These are phyloP conservation scores for Grifola frondosa DNA, from an alignment of 1,284 basidiomycete species.

Conservation along the genomic window DNA sequence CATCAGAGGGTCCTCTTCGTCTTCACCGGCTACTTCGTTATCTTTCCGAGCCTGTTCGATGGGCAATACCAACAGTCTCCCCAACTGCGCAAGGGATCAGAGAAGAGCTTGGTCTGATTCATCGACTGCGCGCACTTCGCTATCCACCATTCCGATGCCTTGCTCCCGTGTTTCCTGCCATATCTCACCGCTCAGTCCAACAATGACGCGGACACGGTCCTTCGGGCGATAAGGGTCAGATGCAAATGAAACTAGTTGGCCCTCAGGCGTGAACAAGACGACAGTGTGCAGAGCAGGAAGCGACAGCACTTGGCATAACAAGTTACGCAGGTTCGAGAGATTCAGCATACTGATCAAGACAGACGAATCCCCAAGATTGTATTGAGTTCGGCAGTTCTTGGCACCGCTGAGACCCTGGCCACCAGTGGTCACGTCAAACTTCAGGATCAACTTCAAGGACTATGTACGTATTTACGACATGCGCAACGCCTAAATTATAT, in stretches of 20 bases:
- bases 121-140: constrained; percentile 59
- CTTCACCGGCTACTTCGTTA: constrained; percentile 13
- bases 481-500: background rate
- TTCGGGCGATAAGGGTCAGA: constrained; percentile 53
- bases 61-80: constrained; percentile 65
- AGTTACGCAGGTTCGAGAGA: constrained; percentile 56
- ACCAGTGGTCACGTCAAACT: constrained; percentile 2
- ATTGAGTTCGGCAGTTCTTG: background rate
- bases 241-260: constrained; percentile 60
- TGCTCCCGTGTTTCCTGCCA: constrained; percentile 71
- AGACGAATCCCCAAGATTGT: background rate
- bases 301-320: constrained; percentile 56
- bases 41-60: constrained; percentile 36
- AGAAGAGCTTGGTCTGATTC: too few relatives aligned
- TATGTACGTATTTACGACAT: too few relatives aligned
- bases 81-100: constrained; percentile 44
- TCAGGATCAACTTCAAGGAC: background rate
- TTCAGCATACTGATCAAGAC: constrained; percentile 47
- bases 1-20: constrained; percentile 49
- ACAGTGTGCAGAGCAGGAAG: constrained; percentile 58
- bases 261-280: constrained; percentile 59
- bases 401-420: constrained; percentile 3
- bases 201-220: constrained; percentile 69
- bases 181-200: constrained; percentile 67
- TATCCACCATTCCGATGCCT: constrained; percentile 66